Conservation (phyloP, 176 grass and related monocot genomes). For the Aegilops umbellulata region DNA sequence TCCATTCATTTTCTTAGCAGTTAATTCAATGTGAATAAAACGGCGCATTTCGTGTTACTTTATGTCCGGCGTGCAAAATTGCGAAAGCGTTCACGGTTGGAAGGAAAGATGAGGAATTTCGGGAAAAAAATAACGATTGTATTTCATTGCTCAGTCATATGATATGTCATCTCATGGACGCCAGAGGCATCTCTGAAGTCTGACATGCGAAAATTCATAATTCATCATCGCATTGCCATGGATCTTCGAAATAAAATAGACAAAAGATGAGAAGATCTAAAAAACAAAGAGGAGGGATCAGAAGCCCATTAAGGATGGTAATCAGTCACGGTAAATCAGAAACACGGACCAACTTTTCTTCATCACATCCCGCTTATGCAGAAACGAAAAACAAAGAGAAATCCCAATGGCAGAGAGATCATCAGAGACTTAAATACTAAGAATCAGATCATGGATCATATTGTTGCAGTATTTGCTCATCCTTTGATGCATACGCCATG, state of each 20-base stretch:
- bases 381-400: neutral
- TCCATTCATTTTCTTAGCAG: neutral
- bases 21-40: no score
- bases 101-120: no score
- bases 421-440: constrained; percentile 81
- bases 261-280: no score
- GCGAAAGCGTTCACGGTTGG: no score
- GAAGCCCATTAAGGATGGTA: constrained; percentile 28
- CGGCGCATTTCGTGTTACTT: no score
- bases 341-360: constrained; percentile 75
- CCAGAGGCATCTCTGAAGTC: constrained; percentile 57
- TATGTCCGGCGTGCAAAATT: no score
- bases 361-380: constrained; percentile 34
- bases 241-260: neutral
- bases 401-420: neutral
- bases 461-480: constrained; percentile 74
- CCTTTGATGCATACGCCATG: constrained; percentile 14
- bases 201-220: constrained; percentile 67
- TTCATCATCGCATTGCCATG: constrained; percentile 36
- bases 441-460: constrained; percentile 66
- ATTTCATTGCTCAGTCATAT: constrained; percentile 42
- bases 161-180: constrained; percentile 58
- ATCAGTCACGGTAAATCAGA: constrained; percentile 59
- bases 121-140: neutral
- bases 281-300: constrained; percentile 13